Evolutionary conservation across 805 yeast species (phyloP).

Genomic region (Lipomyces orientalis): DNA sequence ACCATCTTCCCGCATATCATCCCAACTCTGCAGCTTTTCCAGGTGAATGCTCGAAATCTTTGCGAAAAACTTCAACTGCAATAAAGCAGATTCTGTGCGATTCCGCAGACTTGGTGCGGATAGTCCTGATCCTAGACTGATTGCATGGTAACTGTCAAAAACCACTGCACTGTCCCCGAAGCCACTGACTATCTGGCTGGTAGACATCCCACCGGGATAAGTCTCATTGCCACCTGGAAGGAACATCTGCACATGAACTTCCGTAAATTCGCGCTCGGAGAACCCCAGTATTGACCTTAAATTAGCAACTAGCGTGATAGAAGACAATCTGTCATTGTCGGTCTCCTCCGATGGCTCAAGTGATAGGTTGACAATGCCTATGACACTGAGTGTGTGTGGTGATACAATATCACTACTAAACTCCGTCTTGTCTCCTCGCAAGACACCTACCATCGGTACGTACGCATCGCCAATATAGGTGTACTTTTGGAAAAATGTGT

Average conservation of each 20-base stretch:
- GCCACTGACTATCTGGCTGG: constrained; percentile 26
- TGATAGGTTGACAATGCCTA: constrained; percentile 30
- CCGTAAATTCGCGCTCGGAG: constrained; percentile 38
- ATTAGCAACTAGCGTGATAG: constrained; percentile 22
- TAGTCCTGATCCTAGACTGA: constrained; percentile 15
- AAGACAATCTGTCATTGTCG: constrained; percentile 5
- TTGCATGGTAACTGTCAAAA: constrained; percentile 28
- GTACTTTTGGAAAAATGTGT: constrained; percentile 9
- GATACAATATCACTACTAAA: constrained; percentile 36
- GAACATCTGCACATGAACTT: constrained; percentile 36
- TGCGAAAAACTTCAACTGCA: constrained; percentile 33
- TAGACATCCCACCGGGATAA: constrained; percentile 32
- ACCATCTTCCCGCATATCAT: constrained; percentile 36
- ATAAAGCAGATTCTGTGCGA: constrained; percentile 8
- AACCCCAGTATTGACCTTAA: constrained; percentile 32
- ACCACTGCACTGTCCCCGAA: constrained; percentile 35
- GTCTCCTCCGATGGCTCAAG: constrained; percentile 23
- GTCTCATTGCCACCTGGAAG: constrained; percentile 15
- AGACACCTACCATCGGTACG: constrained; percentile 21
- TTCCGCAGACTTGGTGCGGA: neutral
- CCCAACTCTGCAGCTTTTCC: constrained; percentile 40
- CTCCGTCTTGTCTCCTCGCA: constrained; percentile 17
- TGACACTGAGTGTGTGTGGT: constrained; percentile 37
- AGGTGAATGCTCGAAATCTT: constrained; percentile 30
- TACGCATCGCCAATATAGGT: constrained; percentile 33